Evolutionary conservation across 257 asterid genomes (phyloP).

Genomic region (Lithospermum erythrorhizon): DNA sequence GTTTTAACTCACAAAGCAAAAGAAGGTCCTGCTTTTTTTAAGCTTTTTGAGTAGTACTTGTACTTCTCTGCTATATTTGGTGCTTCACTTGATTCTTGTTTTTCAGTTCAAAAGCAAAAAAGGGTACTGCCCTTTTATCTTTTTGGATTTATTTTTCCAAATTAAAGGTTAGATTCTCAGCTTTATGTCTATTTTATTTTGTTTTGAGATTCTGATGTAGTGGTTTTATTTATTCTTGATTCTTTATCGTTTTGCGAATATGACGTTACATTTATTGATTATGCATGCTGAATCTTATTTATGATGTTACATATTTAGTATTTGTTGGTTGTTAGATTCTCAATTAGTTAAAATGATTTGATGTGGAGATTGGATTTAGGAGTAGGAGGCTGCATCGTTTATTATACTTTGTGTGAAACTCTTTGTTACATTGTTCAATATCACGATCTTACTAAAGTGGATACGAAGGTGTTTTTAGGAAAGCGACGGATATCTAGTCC

Average conservation of each 20-base stretch:
- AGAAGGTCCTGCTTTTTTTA: too few relatives aligned
- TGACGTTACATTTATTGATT: not conserved
- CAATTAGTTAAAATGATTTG: not conserved
- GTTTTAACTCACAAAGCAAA: too few relatives aligned
- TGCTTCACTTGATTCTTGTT: not conserved
- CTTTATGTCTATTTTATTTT: not conserved
- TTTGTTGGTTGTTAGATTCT: not conserved
- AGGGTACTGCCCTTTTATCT: not conserved
- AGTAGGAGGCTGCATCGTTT: too few relatives aligned
- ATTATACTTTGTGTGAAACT: too few relatives aligned
- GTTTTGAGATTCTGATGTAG: not conserved
- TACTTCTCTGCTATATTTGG: not conserved
- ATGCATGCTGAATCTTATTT: not conserved
- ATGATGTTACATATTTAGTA: not conserved
- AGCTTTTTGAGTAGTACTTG: too few relatives aligned
- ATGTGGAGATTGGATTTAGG: not conserved
- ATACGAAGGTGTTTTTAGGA: too few relatives aligned
- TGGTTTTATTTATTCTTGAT: not conserved
- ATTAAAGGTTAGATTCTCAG: conserved; percentile 3
- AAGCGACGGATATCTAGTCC: too few relatives aligned
- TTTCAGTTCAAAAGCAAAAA: not conserved
- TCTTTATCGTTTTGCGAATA: not conserved
- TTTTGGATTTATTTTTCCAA: not conserved
- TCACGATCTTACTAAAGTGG: too few relatives aligned
- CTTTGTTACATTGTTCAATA: too few relatives aligned